Conservation (phyloP, 768 basidiomycete genomes). For the Boletus rex-veris region DNA sequence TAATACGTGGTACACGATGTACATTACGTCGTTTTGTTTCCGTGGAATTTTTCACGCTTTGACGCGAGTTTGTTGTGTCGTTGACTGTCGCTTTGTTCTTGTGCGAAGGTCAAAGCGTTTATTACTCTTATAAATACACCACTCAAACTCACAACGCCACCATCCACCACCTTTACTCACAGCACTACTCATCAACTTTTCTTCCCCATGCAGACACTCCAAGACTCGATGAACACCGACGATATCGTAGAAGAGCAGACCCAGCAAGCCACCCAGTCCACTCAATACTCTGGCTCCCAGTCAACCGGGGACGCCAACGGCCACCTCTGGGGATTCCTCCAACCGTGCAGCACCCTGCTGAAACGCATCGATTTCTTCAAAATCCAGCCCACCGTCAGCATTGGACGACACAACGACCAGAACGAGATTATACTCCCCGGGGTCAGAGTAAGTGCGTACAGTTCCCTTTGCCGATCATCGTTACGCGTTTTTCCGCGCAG, state of each 20-base stretch:
- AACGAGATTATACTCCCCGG: slow-evolving; percentile 62
- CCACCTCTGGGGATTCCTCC: slow-evolving; percentile 68
- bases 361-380: slow-evolving; percentile 63
- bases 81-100: slow-evolving; percentile 19
- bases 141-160: background rate
- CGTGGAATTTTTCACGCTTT: slow-evolving; percentile 15
- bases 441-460: slow-evolving; percentile 65
- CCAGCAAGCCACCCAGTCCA: slow-evolving; percentile 40
- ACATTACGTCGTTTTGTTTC: slow-evolving; percentile 7
- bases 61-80: slow-evolving; percentile 16
- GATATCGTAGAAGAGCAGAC: slow-evolving; percentile 32
- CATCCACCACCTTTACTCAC: background rate
- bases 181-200: too few relatives aligned
- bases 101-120: slow-evolving; percentile 13
- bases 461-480: background rate
- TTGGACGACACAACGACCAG: slow-evolving; percentile 50
- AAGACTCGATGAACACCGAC: slow-evolving; percentile 26
- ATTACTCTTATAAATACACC: slow-evolving; percentile 17
- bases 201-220: slow-evolving; percentile 13
- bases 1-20: background rate
- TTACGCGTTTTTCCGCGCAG: slow-evolving; percentile 12
- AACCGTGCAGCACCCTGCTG: slow-evolving; percentile 54
- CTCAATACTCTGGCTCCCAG: slow-evolving; percentile 35
- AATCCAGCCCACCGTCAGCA: slow-evolving; percentile 41
- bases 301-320: slow-evolving; percentile 14